phyloP scores from a whole-genome alignment of 2,329 filamentous ascomycete species.

The Colletotrichum sp. region DNA sequence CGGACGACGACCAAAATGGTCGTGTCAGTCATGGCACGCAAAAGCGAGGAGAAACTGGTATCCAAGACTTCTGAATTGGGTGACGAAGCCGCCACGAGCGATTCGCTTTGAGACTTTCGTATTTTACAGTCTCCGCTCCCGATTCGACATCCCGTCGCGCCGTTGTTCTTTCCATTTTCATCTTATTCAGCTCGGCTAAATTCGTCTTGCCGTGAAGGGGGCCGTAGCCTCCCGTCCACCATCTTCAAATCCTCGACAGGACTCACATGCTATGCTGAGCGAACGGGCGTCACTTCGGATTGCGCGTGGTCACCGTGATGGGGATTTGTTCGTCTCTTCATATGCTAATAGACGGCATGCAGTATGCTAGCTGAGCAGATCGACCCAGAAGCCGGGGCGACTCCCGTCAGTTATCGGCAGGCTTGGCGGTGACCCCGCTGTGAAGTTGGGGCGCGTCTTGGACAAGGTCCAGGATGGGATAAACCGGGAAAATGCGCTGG shows the following conservation, averaged over 20 bases:
- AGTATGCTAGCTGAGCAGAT: background rate
- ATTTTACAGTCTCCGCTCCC: background rate
- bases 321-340: background rate
- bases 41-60: constrained; percentile 65
- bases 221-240: background rate
- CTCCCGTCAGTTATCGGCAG: background rate
- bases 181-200: background rate
- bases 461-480: constrained; percentile 3
- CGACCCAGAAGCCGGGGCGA: background rate
- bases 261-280: background rate
- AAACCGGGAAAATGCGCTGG: constrained; percentile 25
- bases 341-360: background rate
- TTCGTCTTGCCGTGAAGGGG: background rate
- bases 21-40: background rate
- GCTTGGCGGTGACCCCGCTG: background rate
- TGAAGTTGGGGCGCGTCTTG: background rate
- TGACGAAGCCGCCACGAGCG: background rate
- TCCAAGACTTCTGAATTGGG: constrained; percentile 69
- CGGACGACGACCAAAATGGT: constrained; percentile 32
- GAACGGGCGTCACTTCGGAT: background rate
- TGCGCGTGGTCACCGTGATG: background rate
- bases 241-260: background rate
- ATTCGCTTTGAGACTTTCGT: background rate
- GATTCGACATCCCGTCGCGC: background rate
- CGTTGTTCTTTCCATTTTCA: background rate